Base-by-base conservation (phyloP, 805 yeast genomes). In the Candida glaebosa region DNA sequence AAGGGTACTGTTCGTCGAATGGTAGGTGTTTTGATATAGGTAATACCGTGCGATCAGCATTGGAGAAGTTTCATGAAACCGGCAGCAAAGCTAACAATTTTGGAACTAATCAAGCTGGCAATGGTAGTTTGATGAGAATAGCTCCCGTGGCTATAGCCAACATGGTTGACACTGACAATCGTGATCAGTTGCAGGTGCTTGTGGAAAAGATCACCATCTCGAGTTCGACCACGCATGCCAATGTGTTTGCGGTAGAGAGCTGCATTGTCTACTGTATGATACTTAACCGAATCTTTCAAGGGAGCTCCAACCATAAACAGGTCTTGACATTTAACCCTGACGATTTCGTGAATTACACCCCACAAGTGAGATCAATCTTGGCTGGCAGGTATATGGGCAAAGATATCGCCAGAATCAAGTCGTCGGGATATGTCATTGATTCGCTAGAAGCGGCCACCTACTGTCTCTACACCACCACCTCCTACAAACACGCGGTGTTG, bases 1-100 rank as follows among this genome's bases (percentile, higher is more conserved):
- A 30, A 30, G 33, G 33, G 6, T 30, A 30, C 15, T 30, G 33
- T 30, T 30, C 33, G n/a, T 30, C 33, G 6, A 30, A 30, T 12
- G 33, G 33, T 30, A 30, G 6, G 6, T 30, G 33, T 30, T 30
- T 30, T 30, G 33, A 30, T 30, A 30, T 30, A 7, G 33, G 33
- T 14, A 30, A 30, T 30, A 30, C 33, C 15, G 33, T 30, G 6
- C 6, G n/a, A 14, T 5, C 15, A 14, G 33, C 33, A 14, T 17
- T 30, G 6, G 17, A 30, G n/a, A 30, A 30, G 8, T 12, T 30
- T 17, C 33, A 30, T 30, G 33, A 30, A 30, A 30, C 8, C n/a
- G n/a, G 33, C 6, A 12, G 8, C n/a, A 6, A 14, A 7, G 17
- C 17, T 12, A 30, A 30, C n/a, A 30, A 30, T 12, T 6, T 30